Evolutionary conservation across 352 stramenopile species (phyloP).

Genomic region (Aphanomyces invadans): DNA sequence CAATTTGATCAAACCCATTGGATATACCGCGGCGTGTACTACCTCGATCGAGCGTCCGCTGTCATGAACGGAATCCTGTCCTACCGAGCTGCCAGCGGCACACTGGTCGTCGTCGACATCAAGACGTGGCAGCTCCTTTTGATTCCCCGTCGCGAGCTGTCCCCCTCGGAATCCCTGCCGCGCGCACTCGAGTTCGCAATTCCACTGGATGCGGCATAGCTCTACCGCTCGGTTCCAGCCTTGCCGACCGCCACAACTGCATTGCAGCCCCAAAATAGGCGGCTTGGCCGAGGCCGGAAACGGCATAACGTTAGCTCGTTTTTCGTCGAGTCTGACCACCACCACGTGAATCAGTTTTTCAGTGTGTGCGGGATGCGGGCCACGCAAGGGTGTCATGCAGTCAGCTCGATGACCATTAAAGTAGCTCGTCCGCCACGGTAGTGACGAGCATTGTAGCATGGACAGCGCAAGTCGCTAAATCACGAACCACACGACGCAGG

Average conservation of each 20-base stretch:
- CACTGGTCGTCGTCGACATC: neutral
- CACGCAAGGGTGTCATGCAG: no score
- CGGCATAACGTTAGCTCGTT: no score
- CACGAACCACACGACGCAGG: no score
- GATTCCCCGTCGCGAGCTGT: neutral
- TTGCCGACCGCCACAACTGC: neutral
- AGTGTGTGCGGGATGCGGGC: no score
- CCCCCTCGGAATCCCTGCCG: neutral
- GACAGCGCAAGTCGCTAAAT: no score
- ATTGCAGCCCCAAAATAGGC: neutral
- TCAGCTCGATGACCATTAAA: no score
- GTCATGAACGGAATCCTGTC: neutral
- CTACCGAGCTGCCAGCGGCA: neutral
- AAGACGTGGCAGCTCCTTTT: conserved; percentile 7
- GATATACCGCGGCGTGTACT: neutral
- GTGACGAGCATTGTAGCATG: no score
- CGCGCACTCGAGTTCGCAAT: neutral
- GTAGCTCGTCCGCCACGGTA: no score
- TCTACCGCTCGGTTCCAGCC: neutral
- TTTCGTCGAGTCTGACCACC: no score
- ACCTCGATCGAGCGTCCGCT: neutral
- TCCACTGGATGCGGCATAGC: neutral
- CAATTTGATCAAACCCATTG: neutral
- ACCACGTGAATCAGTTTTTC: no score
- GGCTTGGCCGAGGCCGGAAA: neutral